Base-by-base conservation (phyloP, 1,139 yeast species). In the Suhomyces yuchorum region DNA sequence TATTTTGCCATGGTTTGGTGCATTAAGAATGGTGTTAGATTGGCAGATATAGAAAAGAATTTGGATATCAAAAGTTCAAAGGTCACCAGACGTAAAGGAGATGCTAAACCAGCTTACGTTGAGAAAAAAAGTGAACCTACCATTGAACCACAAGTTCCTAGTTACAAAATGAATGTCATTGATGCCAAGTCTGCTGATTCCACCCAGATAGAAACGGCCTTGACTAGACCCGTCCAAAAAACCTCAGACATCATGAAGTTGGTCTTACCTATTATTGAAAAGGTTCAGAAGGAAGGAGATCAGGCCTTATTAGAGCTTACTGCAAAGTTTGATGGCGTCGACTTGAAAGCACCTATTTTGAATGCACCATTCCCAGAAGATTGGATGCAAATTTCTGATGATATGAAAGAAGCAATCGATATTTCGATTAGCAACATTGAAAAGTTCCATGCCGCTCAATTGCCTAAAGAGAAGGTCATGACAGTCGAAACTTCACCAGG, bases 401-500 rank as follows among this genome's bases (percentile, higher is more conserved):
- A 89, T 52, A 81, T 93, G 77, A 87, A 81, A 63, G 78, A 78
- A 35, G 96, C 99, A 26, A 85, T 93, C 56, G 99, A 93, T 63
- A 71, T 93, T 52, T 91, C 98, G 8, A 85, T 91, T 71, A 81
- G 80, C 54, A 93, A 93, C 68, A 95, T 93, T 51, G 85, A 84
- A 63, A 89, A 85, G 69, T 93, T 93, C 84, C 99, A 93, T 68
- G 81, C 84, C 34, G 99, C 99, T 2, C 99, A 93, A 70, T 74
- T 91, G 54, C 80, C 80, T 14, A 81, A 80, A 60, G 81, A 78
- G 46, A 85, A 84, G 51, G 80, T 83, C 8, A 73, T 92, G 68
- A 80, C 80, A n/a, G 96, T 93, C 37, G 98, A 93, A 70, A 95
- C 99, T 0, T 77, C 87, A 49, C 96, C 96, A 1, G 99, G 99